Base-by-base conservation (phyloP, 192 early-diverging fungal species). In the Entomortierella beljakovae region DNA sequence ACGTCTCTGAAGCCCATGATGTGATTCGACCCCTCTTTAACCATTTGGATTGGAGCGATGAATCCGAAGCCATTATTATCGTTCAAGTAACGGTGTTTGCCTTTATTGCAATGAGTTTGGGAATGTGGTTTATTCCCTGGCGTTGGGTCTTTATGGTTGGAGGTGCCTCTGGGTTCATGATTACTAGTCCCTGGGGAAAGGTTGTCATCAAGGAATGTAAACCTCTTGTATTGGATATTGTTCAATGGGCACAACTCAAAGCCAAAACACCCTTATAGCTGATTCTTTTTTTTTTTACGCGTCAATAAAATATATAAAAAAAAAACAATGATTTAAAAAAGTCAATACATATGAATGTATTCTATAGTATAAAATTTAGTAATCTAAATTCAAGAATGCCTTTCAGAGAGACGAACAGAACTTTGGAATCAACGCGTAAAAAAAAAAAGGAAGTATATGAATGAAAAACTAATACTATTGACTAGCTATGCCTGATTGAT, bases 171-270 rank as follows among this genome's bases (percentile, higher is more conserved):
- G 68, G 87, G 25, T 91, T 94, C 66, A 62, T 91, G 59, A 46
- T 75, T 3, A 92, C 92, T 61, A 92, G 90, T 43, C 83, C 84
- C 3, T 83, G 90, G 61, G 81, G 68, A 0, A 84, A 87, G 49
- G 26, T 77, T 46, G 53, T 69, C 32, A 46, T 64, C 35, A 77
- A 77, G 66, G 66, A 77, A 34, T 51, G 56, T 15, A 46, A 38
- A 16, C 67, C 74, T 0, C 31, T 77, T 13, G 52, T 31, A 9
- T 69, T 57, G 49, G 74, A 77, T 57, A 28, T 77, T 37, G 52
- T 61, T 3, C 60, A 65, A 6, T 77, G 74, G 74, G 55, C 38
- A 0, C 57, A 77, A 32, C 55, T 64, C n/a, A 59, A 69, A 22
- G 54, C 60, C 43, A 46, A 46, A 20, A 46, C 43, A 20, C 37